A percentile compares a stretch with the other conserved stretches of the same genome.
These are phyloP conservation scores for Fusarium equiseti DNA, from an alignment of 2,329 filamentous ascomycete species.

Conservation along the genomic window DNA sequence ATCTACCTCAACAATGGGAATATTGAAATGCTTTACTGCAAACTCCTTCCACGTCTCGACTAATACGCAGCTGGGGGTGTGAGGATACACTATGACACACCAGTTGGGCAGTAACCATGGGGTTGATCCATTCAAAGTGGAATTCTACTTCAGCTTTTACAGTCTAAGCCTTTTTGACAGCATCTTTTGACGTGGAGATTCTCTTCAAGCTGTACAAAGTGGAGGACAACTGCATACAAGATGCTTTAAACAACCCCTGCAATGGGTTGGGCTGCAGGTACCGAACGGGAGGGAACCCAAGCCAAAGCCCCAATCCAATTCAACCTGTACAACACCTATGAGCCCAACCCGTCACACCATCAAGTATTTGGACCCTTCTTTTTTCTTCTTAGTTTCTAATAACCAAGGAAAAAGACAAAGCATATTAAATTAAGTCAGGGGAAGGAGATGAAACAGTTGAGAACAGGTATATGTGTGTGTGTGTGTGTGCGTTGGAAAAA, in stretches of 20 bases:
- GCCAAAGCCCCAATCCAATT: constrained; percentile 32
- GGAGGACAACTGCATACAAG: constrained; percentile 23
- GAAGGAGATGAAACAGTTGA: constrained; percentile 15
- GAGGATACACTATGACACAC: constrained; percentile 9
- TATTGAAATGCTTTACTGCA: background rate
- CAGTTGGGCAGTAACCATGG: constrained; percentile 17
- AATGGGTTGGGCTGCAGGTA: constrained; percentile 44
- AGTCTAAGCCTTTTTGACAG: constrained; percentile 16
- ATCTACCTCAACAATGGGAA: constrained; percentile 6
- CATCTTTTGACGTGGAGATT: constrained; percentile 20
- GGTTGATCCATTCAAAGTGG: constrained; percentile 23
- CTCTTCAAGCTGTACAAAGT: constrained; percentile 19
- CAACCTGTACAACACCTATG: background rate
- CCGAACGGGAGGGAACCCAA: constrained; percentile 42
- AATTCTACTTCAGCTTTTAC: constrained; percentile 12
- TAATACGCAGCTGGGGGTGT: constrained; percentile 23
- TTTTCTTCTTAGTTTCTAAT: constrained; percentile 13
- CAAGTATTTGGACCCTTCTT: constrained; percentile 26
- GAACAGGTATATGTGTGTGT: background rate
- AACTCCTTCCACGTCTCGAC: background rate
- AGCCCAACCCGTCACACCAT: constrained; percentile 38
- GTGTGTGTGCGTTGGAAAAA: constrained; percentile 9
- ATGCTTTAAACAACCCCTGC: constrained; percentile 33
- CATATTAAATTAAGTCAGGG: constrained; percentile 4
- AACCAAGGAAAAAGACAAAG: constrained; percentile 25